Base-by-base conservation (phyloP, 2,329 filamentous ascomycete genomes). In the Blastomyces gilchristii region DNA sequence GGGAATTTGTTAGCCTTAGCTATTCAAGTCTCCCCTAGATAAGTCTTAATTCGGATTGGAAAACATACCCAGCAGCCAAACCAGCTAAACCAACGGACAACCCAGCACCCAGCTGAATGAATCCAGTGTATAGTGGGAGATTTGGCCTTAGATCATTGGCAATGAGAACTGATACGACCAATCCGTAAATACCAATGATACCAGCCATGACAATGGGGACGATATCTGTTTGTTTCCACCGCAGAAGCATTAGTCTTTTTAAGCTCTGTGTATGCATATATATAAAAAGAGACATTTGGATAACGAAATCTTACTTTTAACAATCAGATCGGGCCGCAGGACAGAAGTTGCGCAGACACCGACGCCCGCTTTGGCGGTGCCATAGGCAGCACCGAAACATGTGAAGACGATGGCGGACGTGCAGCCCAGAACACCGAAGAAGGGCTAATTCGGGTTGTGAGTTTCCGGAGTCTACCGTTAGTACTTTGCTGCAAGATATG, bases 161-260 rank as follows among this genome's bases (percentile, higher is more conserved):
- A 75, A 94, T 91, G 73, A 94, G 80, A 76, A 94, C 90, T 22
- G 90, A 92, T 66, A 93, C 89, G 79, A 94, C 90, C 69, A 94
- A 85, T 73, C 90, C 90, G 82, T 94, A 99, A 79, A 99, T 97
- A 89, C 91, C 94, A 81, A 99, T 97, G 80, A 99, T 99, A 97
- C 94, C 94, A 84, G 94, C 94, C 94, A 99, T 99, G 87, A 99
- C 96, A 80, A 97, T 94, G 77, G 94, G 94, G 69, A 97, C 93
- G 79, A 97, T 97, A 85, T 97, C 93, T 97, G 70, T 25, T 50
- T 18, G 37, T 45, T 31, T 31, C 14, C 9, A 16, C 37, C 41
- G n/a, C 9, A 41, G 1, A 57, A 25, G 11, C 6, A 18, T 57
- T 34, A 57, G 54, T 25, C 34, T 6, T 25, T 41, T 14, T 22